Conservation (phyloP, 2,329 filamentous ascomycete genomes). For the Aspergillus aculeatus region DNA sequence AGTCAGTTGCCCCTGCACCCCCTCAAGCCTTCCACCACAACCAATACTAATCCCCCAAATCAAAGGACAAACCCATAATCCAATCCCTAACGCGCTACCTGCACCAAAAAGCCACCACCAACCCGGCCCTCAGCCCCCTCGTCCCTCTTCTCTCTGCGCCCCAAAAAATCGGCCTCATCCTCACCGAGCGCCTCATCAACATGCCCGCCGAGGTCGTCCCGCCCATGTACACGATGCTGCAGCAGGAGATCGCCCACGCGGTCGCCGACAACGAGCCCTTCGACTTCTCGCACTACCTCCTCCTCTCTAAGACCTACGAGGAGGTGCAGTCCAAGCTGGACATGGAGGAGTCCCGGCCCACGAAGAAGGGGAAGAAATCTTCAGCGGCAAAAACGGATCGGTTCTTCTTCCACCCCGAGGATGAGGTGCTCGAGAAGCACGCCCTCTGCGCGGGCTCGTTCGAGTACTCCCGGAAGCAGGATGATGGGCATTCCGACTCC, state of each 20-base stretch:
- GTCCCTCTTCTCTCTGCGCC: constrained; percentile 55
- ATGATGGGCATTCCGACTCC: constrained; percentile 80
- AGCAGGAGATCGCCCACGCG: constrained; percentile 86
- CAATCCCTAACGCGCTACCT: constrained; percentile 72
- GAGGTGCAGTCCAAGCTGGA: constrained; percentile 83
- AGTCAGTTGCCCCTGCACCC: constrained; percentile 32
- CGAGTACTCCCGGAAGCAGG: constrained; percentile 73
- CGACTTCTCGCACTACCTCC: constrained; percentile 86
- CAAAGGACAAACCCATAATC: constrained; percentile 65
- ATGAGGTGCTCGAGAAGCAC: constrained; percentile 80
- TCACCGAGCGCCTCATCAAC: constrained; percentile 95
- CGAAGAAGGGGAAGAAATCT: constrained; percentile 65
- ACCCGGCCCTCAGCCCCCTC: constrained; percentile 57
- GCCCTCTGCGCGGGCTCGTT: constrained; percentile 69
- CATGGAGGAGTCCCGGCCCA: constrained; percentile 59
- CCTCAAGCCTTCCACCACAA: not conserved
- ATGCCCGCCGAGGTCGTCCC: constrained; percentile 91
- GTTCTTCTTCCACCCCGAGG: constrained; percentile 95
- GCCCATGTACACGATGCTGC: constrained; percentile 90
- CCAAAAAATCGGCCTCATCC: constrained; percentile 70
- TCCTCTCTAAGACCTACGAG: constrained; percentile 87
- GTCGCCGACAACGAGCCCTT: constrained; percentile 90
- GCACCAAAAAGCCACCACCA: constrained; percentile 52
- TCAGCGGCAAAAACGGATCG: constrained; percentile 51
- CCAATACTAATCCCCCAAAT: not conserved